These are phyloP conservation scores for Protomyces pachydermus DNA, from an alignment of 1,139 yeast species.

Conservation along the genomic window DNA sequence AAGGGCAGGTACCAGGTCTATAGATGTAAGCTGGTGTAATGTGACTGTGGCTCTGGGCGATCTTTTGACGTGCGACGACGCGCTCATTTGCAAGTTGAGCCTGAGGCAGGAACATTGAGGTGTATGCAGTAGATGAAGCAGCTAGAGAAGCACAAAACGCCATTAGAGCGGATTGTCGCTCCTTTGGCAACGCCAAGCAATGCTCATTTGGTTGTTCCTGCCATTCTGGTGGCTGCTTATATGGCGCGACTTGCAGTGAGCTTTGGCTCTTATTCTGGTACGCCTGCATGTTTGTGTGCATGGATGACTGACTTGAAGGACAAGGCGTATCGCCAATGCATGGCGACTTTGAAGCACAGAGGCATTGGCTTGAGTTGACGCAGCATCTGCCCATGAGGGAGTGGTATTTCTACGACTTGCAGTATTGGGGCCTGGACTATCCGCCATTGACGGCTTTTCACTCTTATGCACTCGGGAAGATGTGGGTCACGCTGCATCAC, in stretches of 20 bases:
- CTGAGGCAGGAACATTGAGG: background rate
- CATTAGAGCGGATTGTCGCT: constrained; percentile 11
- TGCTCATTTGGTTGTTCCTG: constrained; percentile 34
- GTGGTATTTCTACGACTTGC: constrained; percentile 87
- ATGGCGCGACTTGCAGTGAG: constrained; percentile 82
- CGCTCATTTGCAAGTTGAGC: background rate
- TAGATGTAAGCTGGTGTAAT: background rate
- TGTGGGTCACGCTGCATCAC: constrained; percentile 36
- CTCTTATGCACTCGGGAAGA: constrained; percentile 68
- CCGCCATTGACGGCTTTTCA: constrained; percentile 97
- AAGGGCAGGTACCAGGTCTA: background rate
- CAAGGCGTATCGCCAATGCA: constrained; percentile 60
- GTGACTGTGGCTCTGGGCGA: background rate
- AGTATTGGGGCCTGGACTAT: constrained; percentile 95
- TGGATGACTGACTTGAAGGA: constrained; percentile 23
- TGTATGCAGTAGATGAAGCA: background rate
- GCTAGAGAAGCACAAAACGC: background rate
- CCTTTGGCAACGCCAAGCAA: constrained; percentile 9
- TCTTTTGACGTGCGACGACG: background rate
- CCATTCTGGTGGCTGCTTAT: constrained; percentile 67
- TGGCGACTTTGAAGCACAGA: constrained; percentile 97
- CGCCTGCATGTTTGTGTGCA: constrained; percentile 26
- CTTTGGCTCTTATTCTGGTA: constrained; percentile 80
- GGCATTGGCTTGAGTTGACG: constrained; percentile 97
- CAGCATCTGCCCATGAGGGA: constrained; percentile 61